Base-by-base conservation (phyloP, 2,329 filamentous ascomycete species). In the Talaromyces sp. region DNA sequence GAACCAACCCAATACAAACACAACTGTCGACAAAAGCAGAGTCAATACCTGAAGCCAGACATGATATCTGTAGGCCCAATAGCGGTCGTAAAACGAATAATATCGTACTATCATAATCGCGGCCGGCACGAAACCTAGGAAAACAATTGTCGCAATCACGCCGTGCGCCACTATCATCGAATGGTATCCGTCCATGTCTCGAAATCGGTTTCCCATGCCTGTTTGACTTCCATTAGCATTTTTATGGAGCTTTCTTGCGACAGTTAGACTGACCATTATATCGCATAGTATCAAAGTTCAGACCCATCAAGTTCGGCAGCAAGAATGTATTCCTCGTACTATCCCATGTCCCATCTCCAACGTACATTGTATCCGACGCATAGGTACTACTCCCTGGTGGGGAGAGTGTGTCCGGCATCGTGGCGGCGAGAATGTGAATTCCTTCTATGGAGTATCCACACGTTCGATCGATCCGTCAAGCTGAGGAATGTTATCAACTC, bases 181-280 rank as follows among this genome's bases (percentile, higher is more conserved):
- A 71, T 86, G 84, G 74, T 89, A 89, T 64, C 84, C 80, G 11
- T 80, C 75, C 78, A 88, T 82, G 65, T 84, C 81, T 68, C 82
- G 81, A 74, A 89, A 89, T 65, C 87, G 83, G 72, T 89, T 89
- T 58, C 86, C 87, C 87, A 89, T 89, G 68, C 87, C 86, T 88
- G 25, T 27, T 15, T 3, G 13, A 2, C 59, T 36, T 17, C 7
- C 7, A 19, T 58, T 58, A 58, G 31, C 34, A 58, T 34, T 56
- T 56, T 58, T 6, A n/a, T 38, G n/a, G 25, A n/a, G 17, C 5
- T 36, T 19, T 38, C n/a, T 13, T 31, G 36, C 58, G 67, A 70
- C 8, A 25, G 22, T 13, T 8, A 22, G 11, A 36, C 79, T 69
- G 72, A 88, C 86, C 87, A 80, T 89, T 89, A 76, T 89, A 88